Evolutionary conservation across 176 grass and related monocot species (phyloP).

Genomic region (Musa itinerans): DNA sequence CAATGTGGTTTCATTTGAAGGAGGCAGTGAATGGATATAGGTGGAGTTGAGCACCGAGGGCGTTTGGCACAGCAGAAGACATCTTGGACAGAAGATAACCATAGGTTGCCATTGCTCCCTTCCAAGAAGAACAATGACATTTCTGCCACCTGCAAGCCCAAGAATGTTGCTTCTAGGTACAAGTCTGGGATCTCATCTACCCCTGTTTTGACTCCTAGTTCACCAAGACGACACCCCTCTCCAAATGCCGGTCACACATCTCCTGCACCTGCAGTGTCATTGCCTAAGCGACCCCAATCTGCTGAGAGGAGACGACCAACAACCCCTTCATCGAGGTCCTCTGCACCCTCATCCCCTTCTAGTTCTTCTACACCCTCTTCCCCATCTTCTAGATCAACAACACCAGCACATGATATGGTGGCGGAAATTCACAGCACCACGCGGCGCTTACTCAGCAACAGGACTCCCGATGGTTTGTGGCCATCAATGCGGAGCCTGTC

Average conservation of each 20-base stretch:
- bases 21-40: constrained; percentile 39
- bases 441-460: constrained; percentile 23
- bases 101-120: constrained; percentile 49
- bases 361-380: constrained; percentile 56
- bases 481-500: constrained; percentile 71
- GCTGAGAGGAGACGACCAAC: constrained; percentile 65
- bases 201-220: constrained; percentile 24
- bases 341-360: constrained; percentile 32
- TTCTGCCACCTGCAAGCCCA: constrained; percentile 12
- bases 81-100: constrained; percentile 32
- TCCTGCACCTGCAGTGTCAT: constrained; percentile 19
- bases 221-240: constrained; percentile 47
- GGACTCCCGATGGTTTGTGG: constrained; percentile 70
- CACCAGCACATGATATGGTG: constrained; percentile 47
- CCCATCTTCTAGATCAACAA: constrained; percentile 51
- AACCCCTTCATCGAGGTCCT: constrained; percentile 43
- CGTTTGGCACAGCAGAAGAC: constrained; percentile 15
- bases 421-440: constrained; percentile 29
- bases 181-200: constrained; percentile 26
- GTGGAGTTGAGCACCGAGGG: constrained; percentile 14
- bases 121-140: constrained; percentile 79
- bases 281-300: constrained; percentile 58
- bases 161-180: constrained; percentile 59
- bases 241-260: constrained; percentile 25
- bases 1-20: constrained; percentile 47